Base-by-base conservation (phyloP, 2,329 filamentous ascomycete species). In the Xylariomycetidae sp. region DNA sequence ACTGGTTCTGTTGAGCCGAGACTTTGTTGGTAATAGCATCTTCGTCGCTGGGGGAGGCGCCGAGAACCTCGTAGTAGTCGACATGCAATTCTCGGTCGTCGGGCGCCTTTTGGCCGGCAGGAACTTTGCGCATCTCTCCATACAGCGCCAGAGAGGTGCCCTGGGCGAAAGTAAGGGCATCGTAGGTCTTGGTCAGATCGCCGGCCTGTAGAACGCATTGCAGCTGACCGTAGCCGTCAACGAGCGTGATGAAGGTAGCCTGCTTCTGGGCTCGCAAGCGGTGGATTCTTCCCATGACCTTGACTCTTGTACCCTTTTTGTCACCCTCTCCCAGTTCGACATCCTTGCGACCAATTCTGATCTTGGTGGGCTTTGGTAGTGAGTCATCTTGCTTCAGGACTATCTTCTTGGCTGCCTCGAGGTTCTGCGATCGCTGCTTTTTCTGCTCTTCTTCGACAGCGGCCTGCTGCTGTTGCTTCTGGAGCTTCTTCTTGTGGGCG, bases 21-120 rank as follows among this genome's bases (percentile, higher is more conserved):
- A 78, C 74, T 45, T 65, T 78, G 74, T 88, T 95, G 71, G 88
- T 92, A 57, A 95, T 88, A 53, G 89, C 86, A 44, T 95, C 89
- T 41, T 90, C 85, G 51, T 88, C 89, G 43, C 87, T 85, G 25
- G 88, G 85, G 25, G 89, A 87, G 51, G 80, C 75, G 53, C 80
- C 84, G 40, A 85, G 80, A 50, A 94, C 77, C 58, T 78, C 75
- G 71, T 84, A 96, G 70, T 82, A 95, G 63, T 96, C 89, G 50
- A 85, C 89, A 54, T 90, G 87, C 31, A 96, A 72, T 63, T 96
- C 89, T 45, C 90, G 85, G 71, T 83, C 71, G 64, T 88, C 80
- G 30, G 87, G 87, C 1, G 89, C 89, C 39, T 82, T 79, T 43
- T 83, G 78, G 35, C 85, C 86, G 16, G 76, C 74, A 8, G 85